These are phyloP conservation scores for Diaporthe sp. DNA, from an alignment of 2,329 filamentous ascomycete genomes.

Conservation along the genomic window DNA sequence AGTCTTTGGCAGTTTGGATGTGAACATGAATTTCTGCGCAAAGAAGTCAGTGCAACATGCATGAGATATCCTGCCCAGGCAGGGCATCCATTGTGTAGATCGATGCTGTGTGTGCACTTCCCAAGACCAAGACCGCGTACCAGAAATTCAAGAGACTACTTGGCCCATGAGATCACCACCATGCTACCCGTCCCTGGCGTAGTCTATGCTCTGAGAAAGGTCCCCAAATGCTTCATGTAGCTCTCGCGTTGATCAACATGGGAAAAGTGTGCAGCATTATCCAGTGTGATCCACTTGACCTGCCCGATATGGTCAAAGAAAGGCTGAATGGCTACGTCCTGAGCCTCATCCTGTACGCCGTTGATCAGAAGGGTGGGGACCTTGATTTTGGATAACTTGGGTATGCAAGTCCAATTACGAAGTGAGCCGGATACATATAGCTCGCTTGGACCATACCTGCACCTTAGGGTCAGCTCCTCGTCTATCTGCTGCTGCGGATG, in stretches of 20 bases:
- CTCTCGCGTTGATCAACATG: constrained; percentile 46
- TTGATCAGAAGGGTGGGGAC: constrained; percentile 49
- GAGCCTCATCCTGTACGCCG: constrained; percentile 47
- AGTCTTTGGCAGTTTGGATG: neutral
- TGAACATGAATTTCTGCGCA: neutral
- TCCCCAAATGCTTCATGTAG: constrained; percentile 40
- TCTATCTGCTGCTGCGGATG: neutral
- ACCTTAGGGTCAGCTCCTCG: neutral
- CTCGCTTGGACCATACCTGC: constrained; percentile 29
- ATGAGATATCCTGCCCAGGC: neutral
- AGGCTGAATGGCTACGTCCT: constrained; percentile 46
- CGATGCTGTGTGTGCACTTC: too few species aligned
- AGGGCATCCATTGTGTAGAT: neutral
- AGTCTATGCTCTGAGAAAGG: constrained; percentile 34
- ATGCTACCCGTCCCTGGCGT: too few species aligned
- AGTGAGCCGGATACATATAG: constrained; percentile 40
- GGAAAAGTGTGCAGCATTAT: constrained; percentile 47
- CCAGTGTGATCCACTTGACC: constrained; percentile 49
- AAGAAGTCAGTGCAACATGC: neutral
- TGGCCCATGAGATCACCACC: neutral
- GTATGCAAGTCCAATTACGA: constrained; percentile 41
- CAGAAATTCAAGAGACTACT: neutral
- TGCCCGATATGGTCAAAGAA: constrained; percentile 49
- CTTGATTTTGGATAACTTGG: constrained; percentile 41
- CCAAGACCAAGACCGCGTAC: neutral